Base-by-base conservation (phyloP, 202 grass and related monocot genomes). In the Miscanthus sacchariflorus region DNA sequence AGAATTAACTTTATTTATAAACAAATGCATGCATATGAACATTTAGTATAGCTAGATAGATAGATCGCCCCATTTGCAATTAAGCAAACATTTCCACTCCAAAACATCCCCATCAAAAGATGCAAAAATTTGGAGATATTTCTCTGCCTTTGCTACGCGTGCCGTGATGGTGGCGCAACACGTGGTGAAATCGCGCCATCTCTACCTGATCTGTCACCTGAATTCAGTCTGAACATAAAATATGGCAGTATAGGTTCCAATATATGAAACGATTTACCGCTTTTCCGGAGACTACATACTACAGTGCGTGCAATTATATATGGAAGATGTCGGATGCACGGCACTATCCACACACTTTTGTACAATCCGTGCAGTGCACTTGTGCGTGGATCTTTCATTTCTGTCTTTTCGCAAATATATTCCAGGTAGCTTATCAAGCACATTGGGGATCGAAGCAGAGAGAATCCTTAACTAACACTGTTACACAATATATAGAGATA, bases 381-480 rank as follows among this genome's bases (percentile, higher is more conserved):
- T 3, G 6, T 1, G 4, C 24, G 25, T 45, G 65, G 27, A 28
- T 15, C 76, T 64, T 71, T 82, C 64, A 1, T n/a, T 52, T 74
- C 30, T 56, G 78, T 65, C 72, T 56, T 87, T 72, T 74, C 25
- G 6, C 58, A 81, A 6, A 85, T 77, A 91, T 91, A 91, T 91
- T 91, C 86, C 86, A 86, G 65, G 82, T 85, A n/a, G 90, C 90
- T 88, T 88, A 91, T 88, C 86, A 72, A 88, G 86, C 78, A 88
- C 86, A 81, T 50, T 45, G 79, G 19, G 24, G 23, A 82, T 77
- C 39, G n/a, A 25, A 7, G 3, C 40, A 15, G 33, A 45, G 74
- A 23, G 81, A 84, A 89, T 84, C 81, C 74, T 89, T 84, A 84
- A 84, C 28, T 40, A 79, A 83, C 49, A 87, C 59, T 63, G 42